A percentile compares a stretch with the other conserved stretches of the same genome.
These are phyloP conservation scores for Cyberlindnera maritima DNA, from an alignment of 805 yeast species.

Conservation along the genomic window DNA sequence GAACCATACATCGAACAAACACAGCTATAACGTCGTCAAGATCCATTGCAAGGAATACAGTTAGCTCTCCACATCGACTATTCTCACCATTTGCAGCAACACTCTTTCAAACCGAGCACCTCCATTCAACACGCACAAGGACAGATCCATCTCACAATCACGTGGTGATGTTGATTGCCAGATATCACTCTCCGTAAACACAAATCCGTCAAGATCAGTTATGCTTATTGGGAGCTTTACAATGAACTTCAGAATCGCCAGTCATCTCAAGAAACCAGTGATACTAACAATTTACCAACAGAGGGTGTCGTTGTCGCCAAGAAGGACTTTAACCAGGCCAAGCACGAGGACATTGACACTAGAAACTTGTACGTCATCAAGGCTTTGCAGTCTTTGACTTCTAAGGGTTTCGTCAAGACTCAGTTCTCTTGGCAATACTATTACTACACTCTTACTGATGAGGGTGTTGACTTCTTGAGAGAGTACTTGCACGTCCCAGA, in stretches of 20 bases:
- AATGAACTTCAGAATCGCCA: neutral
- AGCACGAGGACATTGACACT: conserved; percentile 98
- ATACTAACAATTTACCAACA: conserved; percentile 43
- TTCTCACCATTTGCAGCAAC: too few relatives aligned
- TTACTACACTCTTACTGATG: conserved; percentile 99
- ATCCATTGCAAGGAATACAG: too few relatives aligned
- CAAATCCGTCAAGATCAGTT: neutral
- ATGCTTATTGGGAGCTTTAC: neutral
- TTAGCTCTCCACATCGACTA: too few relatives aligned
- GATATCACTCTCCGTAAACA: too few relatives aligned
- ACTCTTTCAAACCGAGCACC: too few relatives aligned
- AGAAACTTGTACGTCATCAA: conserved; percentile 96
- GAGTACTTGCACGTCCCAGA: conserved; percentile 98
- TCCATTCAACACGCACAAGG: too few relatives aligned
- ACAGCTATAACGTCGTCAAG: too few relatives aligned
- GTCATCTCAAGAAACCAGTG: neutral
- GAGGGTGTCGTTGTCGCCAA: conserved; percentile 99
- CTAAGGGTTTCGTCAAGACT: conserved; percentile 98
- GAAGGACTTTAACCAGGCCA: conserved; percentile 96
- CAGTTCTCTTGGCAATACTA: conserved; percentile 99
- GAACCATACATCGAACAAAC: too few relatives aligned
- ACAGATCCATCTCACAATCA: too few relatives aligned
- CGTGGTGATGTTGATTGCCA: too few relatives aligned
- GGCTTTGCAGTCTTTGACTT: conserved; percentile 98
- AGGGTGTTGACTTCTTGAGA: conserved; percentile 98